Evolutionary conservation across 768 basidiomycete genomes (phyloP).

Genomic region (Mycena belliarum): DNA sequence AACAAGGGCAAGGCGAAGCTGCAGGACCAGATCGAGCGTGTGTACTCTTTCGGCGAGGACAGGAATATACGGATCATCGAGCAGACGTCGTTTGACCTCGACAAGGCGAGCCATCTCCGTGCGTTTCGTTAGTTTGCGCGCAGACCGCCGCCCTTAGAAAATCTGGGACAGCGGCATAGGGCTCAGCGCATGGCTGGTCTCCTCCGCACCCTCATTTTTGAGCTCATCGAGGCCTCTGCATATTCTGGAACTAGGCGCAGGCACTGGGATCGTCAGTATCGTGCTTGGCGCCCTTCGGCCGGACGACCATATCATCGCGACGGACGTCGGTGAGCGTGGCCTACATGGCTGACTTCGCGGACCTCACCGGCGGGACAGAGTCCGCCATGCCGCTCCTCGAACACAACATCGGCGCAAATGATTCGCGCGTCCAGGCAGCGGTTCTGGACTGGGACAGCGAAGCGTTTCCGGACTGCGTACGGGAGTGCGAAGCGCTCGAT

Average conservation of each 20-base stretch:
- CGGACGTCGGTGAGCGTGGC: constrained; percentile 68
- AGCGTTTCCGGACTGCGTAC: constrained; percentile 47
- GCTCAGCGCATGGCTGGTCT: constrained; percentile 74
- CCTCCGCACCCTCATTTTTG: neutral
- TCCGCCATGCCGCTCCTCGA: constrained; percentile 81
- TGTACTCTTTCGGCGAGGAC: constrained; percentile 38
- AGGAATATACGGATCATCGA: constrained; percentile 59
- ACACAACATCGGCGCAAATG: constrained; percentile 62
- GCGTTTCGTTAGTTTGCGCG: constrained; percentile 20
- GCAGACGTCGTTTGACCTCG: constrained; percentile 87
- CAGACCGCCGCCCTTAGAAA: constrained; percentile 63
- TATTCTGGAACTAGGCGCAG: constrained; percentile 57
- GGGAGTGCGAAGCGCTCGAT: constrained; percentile 46
- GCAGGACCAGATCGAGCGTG: constrained; percentile 68
- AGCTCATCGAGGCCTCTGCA: neutral
- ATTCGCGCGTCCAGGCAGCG: constrained; percentile 32
- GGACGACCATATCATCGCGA: constrained; percentile 51
- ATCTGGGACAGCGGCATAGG: constrained; percentile 95
- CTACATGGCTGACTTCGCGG: neutral
- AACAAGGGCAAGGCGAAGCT: constrained; percentile 40
- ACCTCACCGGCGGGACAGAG: constrained; percentile 39
- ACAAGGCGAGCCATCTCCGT: constrained; percentile 64
- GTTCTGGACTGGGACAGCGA: constrained; percentile 80
- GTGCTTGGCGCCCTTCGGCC: constrained; percentile 60
- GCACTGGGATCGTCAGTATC: constrained; percentile 81